Evolutionary conservation across 345 rosid genomes (phyloP), one percentile per base, ranked within the genome.

Genomic region (Eucalyptus sp.): DNA sequence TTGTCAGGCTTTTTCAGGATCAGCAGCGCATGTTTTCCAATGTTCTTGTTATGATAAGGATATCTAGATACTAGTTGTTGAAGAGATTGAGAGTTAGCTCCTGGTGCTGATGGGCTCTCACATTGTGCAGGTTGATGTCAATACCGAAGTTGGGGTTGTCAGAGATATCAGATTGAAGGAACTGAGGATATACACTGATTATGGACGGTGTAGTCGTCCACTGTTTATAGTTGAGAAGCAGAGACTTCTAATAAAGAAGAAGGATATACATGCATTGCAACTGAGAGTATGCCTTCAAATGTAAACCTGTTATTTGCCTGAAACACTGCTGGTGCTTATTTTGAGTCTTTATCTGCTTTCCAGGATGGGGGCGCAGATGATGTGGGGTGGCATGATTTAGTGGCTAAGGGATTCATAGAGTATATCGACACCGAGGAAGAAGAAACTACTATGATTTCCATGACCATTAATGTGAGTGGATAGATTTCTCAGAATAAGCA

Each of bases 171-270:
- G 96, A 86, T 93, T 97, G 89, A 96, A 95, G 91, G 99, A 98
- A 92, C 92, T 98, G 68, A 94, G 97, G 44, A 98, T 98, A 85
- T 97, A 98, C 89, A 98, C 99, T 49, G 99, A 98, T 89, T 98
- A 98, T 90, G 99, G 99, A 29, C 99, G 99, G 84, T 98, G 99
- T 92, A 98, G 99, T 92, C 98, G 99, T 58, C 99, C 99, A 13
- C 90, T 98, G 62, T 98, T 98, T 89, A 98, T 98, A 68, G 99
- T 97, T 68, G 99, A 98, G 91, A 98, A 96, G 52, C 99, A 98
- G 91, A 95, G 95, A 91, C 98, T 98, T 80, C 95, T 98, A 44
- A 98, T 98, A 90, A 96, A 93, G 94, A 98, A 98, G 94, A 91
- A 90, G 91, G 96, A 98, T 89, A 98, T 98, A 54, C 95, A 91